Conservation (phyloP, 2,329 filamentous ascomycete genomes). For the Atkinsonella texensis region DNA sequence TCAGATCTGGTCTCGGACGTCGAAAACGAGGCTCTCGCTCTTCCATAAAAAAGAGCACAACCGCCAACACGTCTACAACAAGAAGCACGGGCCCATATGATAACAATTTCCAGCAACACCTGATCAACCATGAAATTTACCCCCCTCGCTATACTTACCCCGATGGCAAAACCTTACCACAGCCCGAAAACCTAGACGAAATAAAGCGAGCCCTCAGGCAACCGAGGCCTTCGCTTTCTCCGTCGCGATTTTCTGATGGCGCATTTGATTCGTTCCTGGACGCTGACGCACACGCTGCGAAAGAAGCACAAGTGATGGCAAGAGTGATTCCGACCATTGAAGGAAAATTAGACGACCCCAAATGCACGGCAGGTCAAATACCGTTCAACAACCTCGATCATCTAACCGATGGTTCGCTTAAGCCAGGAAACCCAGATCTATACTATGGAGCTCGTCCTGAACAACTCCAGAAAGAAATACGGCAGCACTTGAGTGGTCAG, state of each 20-base stretch:
- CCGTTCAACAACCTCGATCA: conserved; percentile 23
- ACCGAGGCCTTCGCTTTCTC: conserved; percentile 16
- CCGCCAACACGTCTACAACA: conserved; percentile 7
- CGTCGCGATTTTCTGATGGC: conserved; percentile 20
- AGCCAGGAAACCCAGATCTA: conserved; percentile 20
- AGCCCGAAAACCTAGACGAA: conserved; percentile 11
- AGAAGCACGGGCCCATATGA: conserved; percentile 11
- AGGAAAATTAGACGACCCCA: conserved; percentile 12
- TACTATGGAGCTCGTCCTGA: conserved; percentile 21
- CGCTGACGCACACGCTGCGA: conserved; percentile 16
- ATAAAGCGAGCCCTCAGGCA: conserved; percentile 4
- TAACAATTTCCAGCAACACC: conserved; percentile 9
- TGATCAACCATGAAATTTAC: conserved; percentile 8
- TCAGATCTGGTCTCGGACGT: background rate
- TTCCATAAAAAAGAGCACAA: background rate
- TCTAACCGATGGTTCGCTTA: conserved; percentile 23
- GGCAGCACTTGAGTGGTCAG: conserved; percentile 12
- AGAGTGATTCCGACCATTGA: conserved; percentile 21
- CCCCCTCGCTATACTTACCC: conserved; percentile 8
- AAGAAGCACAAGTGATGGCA: conserved; percentile 13
- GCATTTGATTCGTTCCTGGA: conserved; percentile 17
- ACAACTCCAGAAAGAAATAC: conserved; percentile 15
- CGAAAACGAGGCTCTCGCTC: conserved; percentile 5
- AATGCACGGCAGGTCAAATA: conserved; percentile 14
- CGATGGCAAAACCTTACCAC: conserved; percentile 5